Conservation (phyloP, 1,284 basidiomycete genomes). For the Cryptococcus jaspeensis region DNA sequence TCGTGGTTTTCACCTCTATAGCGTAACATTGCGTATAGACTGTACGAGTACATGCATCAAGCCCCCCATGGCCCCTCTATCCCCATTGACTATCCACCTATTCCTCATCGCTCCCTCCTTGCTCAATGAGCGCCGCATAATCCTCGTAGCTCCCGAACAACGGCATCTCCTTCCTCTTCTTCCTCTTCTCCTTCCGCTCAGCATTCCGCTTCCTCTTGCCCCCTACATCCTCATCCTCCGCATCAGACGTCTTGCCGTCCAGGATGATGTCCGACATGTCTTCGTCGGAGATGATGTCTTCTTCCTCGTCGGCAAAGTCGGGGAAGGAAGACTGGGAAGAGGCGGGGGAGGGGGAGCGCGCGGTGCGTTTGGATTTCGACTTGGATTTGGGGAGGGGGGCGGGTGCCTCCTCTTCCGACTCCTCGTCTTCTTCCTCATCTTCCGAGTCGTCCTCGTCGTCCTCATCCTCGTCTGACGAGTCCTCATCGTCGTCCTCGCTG, state of each 20-base stretch:
- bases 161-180: slow-evolving; percentile 74
- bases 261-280: slow-evolving; percentile 52
- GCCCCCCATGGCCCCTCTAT: neutral
- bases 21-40: too few relatives aligned
- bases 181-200: slow-evolving; percentile 55
- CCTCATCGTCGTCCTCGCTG: slow-evolving; percentile 30
- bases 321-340: slow-evolving; percentile 27
- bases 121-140: slow-evolving; percentile 89
- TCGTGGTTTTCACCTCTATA: too few relatives aligned
- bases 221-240: slow-evolving; percentile 52
- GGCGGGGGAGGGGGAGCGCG: neutral
- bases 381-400: neutral
- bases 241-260: slow-evolving; percentile 33
- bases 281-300: slow-evolving; percentile 49
- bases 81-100: slow-evolving; percentile 11
- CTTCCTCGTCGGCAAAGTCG: slow-evolving; percentile 50
- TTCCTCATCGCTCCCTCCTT: slow-evolving; percentile 63
- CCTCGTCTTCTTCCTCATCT: slow-evolving; percentile 29
- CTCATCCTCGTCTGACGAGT: slow-evolving; percentile 30
- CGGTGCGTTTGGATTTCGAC: slow-evolving; percentile 6
- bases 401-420: neutral
- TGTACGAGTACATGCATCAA: neutral
- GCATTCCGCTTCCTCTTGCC: slow-evolving; percentile 59
- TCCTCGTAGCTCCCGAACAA: slow-evolving; percentile 95
- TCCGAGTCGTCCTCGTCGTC: slow-evolving; percentile 25